phyloP scores from a whole-genome alignment of 495 filamentous ascomycete genomes.

The Penicillium atrosanguineum region DNA sequence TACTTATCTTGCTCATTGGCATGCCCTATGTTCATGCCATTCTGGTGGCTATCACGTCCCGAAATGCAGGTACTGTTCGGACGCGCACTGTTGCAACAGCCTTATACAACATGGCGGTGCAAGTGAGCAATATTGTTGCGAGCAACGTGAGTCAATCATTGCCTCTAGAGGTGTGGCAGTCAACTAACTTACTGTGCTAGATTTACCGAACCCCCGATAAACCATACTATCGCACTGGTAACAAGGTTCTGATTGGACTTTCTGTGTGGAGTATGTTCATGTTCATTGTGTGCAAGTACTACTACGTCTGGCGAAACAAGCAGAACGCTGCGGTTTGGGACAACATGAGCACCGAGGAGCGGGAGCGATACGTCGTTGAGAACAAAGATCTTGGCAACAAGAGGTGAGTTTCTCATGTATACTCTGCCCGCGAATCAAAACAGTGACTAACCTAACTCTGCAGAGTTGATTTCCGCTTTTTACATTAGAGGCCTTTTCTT shows the following conservation, averaged over 20 bases:
- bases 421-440: neutral
- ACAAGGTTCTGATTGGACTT: slow-evolving; percentile 60
- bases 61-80: slow-evolving; percentile 65
- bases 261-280: slow-evolving; percentile 51
- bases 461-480: slow-evolving; percentile 54
- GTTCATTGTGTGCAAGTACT: slow-evolving; percentile 56
- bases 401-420: slow-evolving; percentile 38
- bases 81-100: slow-evolving; percentile 62
- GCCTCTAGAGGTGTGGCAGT: neutral
- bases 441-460: slow-evolving; percentile 1
- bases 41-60: slow-evolving; percentile 63
- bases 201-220: slow-evolving; percentile 66
- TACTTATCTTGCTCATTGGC: slow-evolving; percentile 52
- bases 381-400: slow-evolving; percentile 71
- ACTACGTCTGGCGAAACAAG: slow-evolving; percentile 63
- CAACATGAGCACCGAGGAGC: slow-evolving; percentile 60
- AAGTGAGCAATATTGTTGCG: slow-evolving; percentile 59
- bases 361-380: slow-evolving; percentile 59
- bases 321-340: slow-evolving; percentile 50
- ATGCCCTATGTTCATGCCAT: slow-evolving; percentile 66
- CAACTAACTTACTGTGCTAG: slow-evolving; percentile 19
- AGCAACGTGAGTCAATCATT: slow-evolving; percentile 50
- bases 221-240: slow-evolving; percentile 64
- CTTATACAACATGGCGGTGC: slow-evolving; percentile 75
- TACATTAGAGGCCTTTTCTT: slow-evolving; percentile 32